These are phyloP conservation scores for Thelonectria discophora DNA, from an alignment of 2,329 filamentous ascomycete genomes.

Conservation along the genomic window DNA sequence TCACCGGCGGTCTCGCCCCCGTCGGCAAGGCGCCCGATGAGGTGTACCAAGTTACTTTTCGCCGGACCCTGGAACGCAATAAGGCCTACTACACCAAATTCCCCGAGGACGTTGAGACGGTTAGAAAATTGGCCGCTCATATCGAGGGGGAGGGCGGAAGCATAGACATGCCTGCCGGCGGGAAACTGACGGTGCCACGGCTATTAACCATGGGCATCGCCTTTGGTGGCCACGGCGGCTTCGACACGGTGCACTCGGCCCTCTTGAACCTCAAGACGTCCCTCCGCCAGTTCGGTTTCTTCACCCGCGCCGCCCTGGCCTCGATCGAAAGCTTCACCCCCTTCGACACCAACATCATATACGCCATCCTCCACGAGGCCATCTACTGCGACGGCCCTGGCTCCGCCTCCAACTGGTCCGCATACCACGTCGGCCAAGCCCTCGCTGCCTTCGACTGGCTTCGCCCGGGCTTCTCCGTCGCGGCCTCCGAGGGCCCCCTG, in stretches of 20 bases:
- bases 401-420: slow-evolving; percentile 77
- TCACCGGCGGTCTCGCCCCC: slow-evolving; percentile 85
- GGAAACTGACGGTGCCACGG: slow-evolving; percentile 74
- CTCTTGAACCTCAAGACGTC: slow-evolving; percentile 77
- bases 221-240: slow-evolving; percentile 81
- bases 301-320: slow-evolving; percentile 76
- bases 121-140: slow-evolving; percentile 72
- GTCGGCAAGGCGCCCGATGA: slow-evolving; percentile 75
- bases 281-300: slow-evolving; percentile 76
- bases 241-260: slow-evolving; percentile 78
- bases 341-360: slow-evolving; percentile 83
- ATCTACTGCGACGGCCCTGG: slow-evolving; percentile 80
- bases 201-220: slow-evolving; percentile 80
- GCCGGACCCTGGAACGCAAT: slow-evolving; percentile 76
- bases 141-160: slow-evolving; percentile 66
- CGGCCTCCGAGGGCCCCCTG: slow-evolving; percentile 59
- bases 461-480: slow-evolving; percentile 40
- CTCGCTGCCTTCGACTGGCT: slow-evolving; percentile 63
- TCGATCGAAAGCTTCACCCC: slow-evolving; percentile 72
- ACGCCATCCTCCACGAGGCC: slow-evolving; percentile 86
- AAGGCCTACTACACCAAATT: slow-evolving; percentile 84
- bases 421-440: slow-evolving; percentile 67
- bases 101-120: slow-evolving; percentile 76
- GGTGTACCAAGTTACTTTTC: slow-evolving; percentile 78
- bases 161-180: slow-evolving; percentile 75